Base-by-base conservation (phyloP, 148 eudicot species). In the Rhododendron ovatum region DNA sequence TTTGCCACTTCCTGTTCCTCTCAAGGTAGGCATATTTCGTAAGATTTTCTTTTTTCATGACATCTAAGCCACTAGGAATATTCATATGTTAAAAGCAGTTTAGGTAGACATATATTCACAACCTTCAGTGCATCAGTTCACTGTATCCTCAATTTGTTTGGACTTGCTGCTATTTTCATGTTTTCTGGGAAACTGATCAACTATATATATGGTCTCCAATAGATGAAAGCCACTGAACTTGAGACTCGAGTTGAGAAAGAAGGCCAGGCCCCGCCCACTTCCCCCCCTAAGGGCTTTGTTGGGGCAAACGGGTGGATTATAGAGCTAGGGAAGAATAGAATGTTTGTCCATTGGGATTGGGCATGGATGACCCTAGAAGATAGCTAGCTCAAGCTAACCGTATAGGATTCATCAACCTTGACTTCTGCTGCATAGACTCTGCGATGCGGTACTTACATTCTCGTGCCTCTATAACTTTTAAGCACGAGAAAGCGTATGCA, bases 1-100 rank as follows among this genome's bases (percentile, higher is more conserved):
- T 73, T 78, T 96, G 86, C 99, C 99, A 51, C 94, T 95, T 83
- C 99, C 99, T 48, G 30, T 91, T 85, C 98, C 99, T 75, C 87
- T 96, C 7, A 96, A 96, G 98, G 99, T 95, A 43, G 53, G 94
- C 89, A 51, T 47, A 41, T 41, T 37, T 39, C 11, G 0, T 55
- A 37, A 37, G 17, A 30, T 22, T 85, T 77, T 51, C 78, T 41
- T 7, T 12, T 18, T 18, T 30, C 45, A 35, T 24, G 80, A 76
- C 30, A 37, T 39, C 47, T 39, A 2, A 77, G 28, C 80, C 28
- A 9, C 50, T 17, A 37, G 4, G 17, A 9, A 82, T 82, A 82
- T 28, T 22, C 26, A 35, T 22, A 4, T 41, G n/a, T 82, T 37
- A 15, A 18, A 20, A 22, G 26, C 18, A 71, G 14, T 28, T 28